Evolutionary conservation across 345 rosid genomes (phyloP).

Genomic region (Pseudoturritis turrita): DNA sequence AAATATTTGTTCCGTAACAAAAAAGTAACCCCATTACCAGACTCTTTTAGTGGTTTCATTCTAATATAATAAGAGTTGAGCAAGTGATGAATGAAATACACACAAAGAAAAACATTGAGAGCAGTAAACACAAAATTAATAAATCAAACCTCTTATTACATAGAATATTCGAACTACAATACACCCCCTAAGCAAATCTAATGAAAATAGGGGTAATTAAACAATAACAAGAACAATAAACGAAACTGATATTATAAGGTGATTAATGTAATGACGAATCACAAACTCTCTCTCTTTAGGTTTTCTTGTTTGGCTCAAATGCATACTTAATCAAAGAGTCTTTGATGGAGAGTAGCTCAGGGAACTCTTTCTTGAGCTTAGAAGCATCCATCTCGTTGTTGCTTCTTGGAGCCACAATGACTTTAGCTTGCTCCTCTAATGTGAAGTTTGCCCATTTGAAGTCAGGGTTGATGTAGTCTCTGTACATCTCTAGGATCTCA

Average conservation of each 20-base stretch:
- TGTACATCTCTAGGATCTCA: conserved; percentile 72
- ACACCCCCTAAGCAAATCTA: conserved; percentile 14
- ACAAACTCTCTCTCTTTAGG: conserved; percentile 8
- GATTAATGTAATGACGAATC: conserved; percentile 25
- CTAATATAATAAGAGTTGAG: conserved; percentile 29
- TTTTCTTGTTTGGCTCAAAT: conserved; percentile 54
- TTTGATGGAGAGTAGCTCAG: conserved; percentile 56
- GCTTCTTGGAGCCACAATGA: conserved; percentile 70
- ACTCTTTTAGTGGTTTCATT: conserved; percentile 25
- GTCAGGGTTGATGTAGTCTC: conserved; percentile 55
- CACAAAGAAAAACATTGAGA: not conserved
- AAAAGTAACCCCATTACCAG: conserved; percentile 11
- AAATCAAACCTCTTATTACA: conserved; percentile 19
- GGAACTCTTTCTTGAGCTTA: conserved; percentile 69
- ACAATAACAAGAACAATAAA: conserved; percentile 4
- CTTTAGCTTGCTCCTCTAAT: conserved; percentile 65
- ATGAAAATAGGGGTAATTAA: not conserved
- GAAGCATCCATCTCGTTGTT: conserved; percentile 78
- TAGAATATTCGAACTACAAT: conserved; percentile 8
- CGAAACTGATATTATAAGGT: not conserved
- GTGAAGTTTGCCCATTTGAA: conserved; percentile 64
- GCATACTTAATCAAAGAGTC: conserved; percentile 62
- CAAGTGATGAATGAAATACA: not conserved
- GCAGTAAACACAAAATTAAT: not conserved
- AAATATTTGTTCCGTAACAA: conserved; percentile 4